Conservation (phyloP, 129 eudicot species). For the Mikania micrantha region DNA sequence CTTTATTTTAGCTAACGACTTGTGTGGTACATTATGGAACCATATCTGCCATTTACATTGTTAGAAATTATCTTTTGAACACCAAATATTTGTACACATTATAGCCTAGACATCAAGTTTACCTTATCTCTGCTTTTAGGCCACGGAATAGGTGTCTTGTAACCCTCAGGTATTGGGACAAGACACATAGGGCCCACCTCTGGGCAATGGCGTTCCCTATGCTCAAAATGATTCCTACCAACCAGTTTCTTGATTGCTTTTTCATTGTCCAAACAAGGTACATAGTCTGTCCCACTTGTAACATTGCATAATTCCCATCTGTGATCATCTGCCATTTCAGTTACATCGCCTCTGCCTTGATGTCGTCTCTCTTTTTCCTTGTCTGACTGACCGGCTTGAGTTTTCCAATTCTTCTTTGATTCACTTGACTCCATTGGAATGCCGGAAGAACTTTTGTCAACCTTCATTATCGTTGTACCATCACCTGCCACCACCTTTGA, state of each 20-base stretch:
- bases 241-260: conserved; percentile 40
- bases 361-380: conserved; percentile 48
- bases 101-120: conserved; percentile 7
- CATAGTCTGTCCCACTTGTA: conserved; percentile 56
- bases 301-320: conserved; percentile 68
- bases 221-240: conserved; percentile 48
- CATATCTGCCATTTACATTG: conserved; percentile 25
- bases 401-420: conserved; percentile 46
- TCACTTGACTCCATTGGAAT: conserved; percentile 57
- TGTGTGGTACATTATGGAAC: conserved; percentile 52
- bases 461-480: conserved; percentile 6
- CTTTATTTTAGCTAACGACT: conserved; percentile 40
- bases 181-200: conserved; percentile 65
- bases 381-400: conserved; percentile 58
- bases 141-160: conserved; percentile 58
- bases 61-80: conserved; percentile 7
- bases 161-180: conserved; percentile 56
- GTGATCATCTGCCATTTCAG: conserved; percentile 22
- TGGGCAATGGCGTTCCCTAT: conserved; percentile 83
- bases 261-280: conserved; percentile 80
- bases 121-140: conserved; percentile 82
- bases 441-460: conserved; percentile 31
- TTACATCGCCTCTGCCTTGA: neutral
- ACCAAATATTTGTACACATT: conserved; percentile 7
- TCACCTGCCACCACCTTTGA: neutral